Evolutionary conservation across 2,329 filamentous ascomycete genomes (phyloP), one percentile per base, ranked within the genome.

Genomic region (Bipolaris gigantea): DNA sequence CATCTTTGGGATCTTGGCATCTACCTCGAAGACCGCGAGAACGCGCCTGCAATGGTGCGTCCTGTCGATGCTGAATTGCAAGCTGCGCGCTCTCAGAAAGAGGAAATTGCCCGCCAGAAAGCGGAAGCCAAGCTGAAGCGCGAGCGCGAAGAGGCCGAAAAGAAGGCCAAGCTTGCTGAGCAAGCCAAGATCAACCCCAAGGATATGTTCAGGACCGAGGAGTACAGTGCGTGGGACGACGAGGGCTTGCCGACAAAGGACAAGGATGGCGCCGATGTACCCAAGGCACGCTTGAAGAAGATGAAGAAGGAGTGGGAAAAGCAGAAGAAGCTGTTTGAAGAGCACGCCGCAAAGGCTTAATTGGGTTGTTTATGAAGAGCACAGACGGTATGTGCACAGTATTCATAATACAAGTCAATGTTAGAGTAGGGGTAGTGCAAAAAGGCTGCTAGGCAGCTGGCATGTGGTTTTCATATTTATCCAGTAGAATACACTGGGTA

Each of bases 231-330:
- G 16, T 96, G 90, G 90, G 91, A 96, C 69, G 86, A 82, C 5
- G 87, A 93, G 53, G 92, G 92, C 0, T 58, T 96, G 59, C 92
- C 93, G 2, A 89, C 83, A 0, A 89, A 86, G 75, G 85, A 92
- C 71, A 86, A 85, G 57, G 86, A 89, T 30, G 92, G 91, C 0
- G 86, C 85, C 56, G 90, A 95, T 63, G 81, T 97, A 34, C 83
- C 89, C 4, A 96, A 96, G 80, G 89, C 83, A 55, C 84, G 86
- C 69, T 69, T 77, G 46, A 97, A 97, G 82, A 92, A 90, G 79
- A 74, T 96, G 64, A 87, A 81, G 76, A 97, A 97, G 80, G 87
- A 91, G 51, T 96, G 90, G 90, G 89, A 95, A 65, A 86, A 82
- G 71, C 93, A 97, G 79, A 94, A 92, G 81, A 95, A 93, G 81